Base-by-base conservation (phyloP, 352 stramenopile genomes). In the Phytophthora sojae region DNA sequence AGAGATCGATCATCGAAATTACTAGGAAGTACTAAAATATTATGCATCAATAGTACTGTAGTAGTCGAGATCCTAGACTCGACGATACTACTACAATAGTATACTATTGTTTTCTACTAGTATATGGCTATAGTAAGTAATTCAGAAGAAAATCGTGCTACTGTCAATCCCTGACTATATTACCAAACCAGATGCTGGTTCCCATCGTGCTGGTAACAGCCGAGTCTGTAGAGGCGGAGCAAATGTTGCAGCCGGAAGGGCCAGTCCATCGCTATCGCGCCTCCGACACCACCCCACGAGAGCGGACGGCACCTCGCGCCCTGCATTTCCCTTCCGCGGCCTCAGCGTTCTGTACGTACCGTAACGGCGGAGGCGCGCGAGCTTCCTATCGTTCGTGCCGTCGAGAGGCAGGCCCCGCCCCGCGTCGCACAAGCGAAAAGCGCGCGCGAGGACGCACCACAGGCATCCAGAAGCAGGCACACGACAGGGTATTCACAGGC, bases 151-250 rank as follows among this genome's bases (percentile, higher is more conserved):
- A n/a, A n/a, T n/a, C n/a, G n/a, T n/a, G n/a, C n/a, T n/a, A n/a
- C n/a, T n/a, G n/a, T n/a, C n/a, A n/a, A n/a, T n/a, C n/a, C n/a
- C n/a, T n/a, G n/a, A n/a, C n/a, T n/a, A n/a, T n/a, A n/a, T n/a
- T n/a, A n/a, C n/a, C n/a, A n/a, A n/a, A n/a, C n/a, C n/a, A n/a
- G n/a, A n/a, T n/a, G n/a, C n/a, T n/a, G n/a, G n/a, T 35, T 8
- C 30, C 30, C 30, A 35, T 35, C 30, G 30, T 8, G 30, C n/a
- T 6, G 54, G 30, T 44, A 72, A 72, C 65, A 73, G 66, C 66
- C 54, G 61, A 45, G 21, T 29, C 49, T 57, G 69, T 71, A 73
- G 61, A 81, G 57, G 65, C 61, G 61, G 42, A 61, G 51, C 64
- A 60, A 26, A 75, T 75, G 57, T 50, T n/a, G 44, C 68, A 44